Percentiles rank a stretch among this genome's conserved stretches.
Conservation (phyloP, 2,329 filamentous ascomycete species). For the Neofusicoccum ribis region DNA sequence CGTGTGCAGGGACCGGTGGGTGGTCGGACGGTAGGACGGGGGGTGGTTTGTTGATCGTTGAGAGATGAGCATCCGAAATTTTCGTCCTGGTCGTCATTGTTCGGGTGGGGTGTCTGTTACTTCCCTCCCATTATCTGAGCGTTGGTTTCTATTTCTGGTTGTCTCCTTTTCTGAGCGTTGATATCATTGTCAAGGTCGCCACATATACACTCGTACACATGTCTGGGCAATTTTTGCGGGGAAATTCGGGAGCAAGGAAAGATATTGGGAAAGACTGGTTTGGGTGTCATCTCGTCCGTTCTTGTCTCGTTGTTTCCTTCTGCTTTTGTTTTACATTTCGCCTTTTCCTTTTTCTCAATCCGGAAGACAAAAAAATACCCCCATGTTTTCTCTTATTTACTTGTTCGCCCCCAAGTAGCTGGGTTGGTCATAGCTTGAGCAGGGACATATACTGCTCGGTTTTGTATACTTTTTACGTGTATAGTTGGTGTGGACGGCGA, state of each 20-base stretch:
- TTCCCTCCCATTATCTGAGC: neutral
- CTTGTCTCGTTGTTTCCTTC: neutral
- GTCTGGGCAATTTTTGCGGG: neutral
- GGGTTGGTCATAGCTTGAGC: neutral
- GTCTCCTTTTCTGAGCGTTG: conserved; percentile 1
- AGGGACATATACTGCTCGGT: neutral
- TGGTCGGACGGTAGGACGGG: neutral
- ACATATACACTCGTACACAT: neutral
- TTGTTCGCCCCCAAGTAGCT: neutral
- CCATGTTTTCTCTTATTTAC: neutral
- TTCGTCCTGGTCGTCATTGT: neutral
- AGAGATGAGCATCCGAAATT: conserved; percentile 15
- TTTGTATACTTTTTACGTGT: neutral
- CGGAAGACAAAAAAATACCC: conserved; percentile 12
- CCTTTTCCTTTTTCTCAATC: neutral
- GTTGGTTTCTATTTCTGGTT: neutral
- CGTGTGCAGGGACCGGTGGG: neutral
- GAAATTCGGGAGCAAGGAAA: neutral
- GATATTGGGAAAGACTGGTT: conserved; percentile 2
- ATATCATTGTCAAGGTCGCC: neutral
- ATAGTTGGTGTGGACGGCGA: neutral
- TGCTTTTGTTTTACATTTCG: neutral
- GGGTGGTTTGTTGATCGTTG: conserved; percentile 8
- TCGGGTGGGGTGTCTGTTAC: neutral
- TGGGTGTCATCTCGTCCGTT: neutral